phyloP scores from a whole-genome alignment of 768 basidiomycete genomes.

The Asterophora lycoperdoides region DNA sequence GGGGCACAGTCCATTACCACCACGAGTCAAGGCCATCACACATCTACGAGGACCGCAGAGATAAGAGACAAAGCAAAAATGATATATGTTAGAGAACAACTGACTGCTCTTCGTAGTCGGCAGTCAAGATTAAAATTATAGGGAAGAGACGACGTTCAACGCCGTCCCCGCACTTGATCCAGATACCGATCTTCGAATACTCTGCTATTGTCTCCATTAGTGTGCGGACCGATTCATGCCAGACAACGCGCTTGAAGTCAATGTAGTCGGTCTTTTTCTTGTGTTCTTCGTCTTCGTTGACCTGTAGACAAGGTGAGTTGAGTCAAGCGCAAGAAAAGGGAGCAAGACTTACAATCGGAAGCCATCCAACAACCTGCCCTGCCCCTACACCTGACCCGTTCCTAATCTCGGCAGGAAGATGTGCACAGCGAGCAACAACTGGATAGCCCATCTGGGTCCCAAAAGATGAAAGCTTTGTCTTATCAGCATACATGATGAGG shows the following conservation, averaged over 20 bases:
- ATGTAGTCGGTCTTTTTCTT: neutral
- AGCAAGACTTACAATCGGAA: neutral
- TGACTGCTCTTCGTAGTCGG: conserved; percentile 46
- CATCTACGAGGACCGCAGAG: neutral
- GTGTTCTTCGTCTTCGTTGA: neutral
- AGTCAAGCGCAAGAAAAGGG: too few relatives aligned
- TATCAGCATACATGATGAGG: too few relatives aligned
- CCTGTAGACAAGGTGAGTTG: neutral
- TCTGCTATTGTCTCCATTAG: conserved; percentile 22
- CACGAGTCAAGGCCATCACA: conserved; percentile 5
- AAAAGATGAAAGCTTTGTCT: too few relatives aligned
- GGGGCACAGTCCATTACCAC: neutral
- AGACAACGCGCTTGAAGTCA: conserved; percentile 29
- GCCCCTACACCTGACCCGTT: too few relatives aligned
- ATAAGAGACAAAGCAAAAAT: neutral
- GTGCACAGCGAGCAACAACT: too few relatives aligned
- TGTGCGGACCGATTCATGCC: conserved; percentile 29
- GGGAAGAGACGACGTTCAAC: conserved; percentile 28
- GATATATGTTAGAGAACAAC: conserved; percentile 3
- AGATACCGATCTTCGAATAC: conserved; percentile 4
- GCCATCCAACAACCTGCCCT: neutral
- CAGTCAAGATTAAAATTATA: conserved; percentile 33
- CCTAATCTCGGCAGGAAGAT: too few relatives aligned
- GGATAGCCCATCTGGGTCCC: too few relatives aligned
- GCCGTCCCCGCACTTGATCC: conserved; percentile 18